Evolutionary conservation across 1,284 basidiomycete genomes (phyloP), one percentile per base, ranked within the genome.

Genomic region (Hypsizygus ulmarius): DNA sequence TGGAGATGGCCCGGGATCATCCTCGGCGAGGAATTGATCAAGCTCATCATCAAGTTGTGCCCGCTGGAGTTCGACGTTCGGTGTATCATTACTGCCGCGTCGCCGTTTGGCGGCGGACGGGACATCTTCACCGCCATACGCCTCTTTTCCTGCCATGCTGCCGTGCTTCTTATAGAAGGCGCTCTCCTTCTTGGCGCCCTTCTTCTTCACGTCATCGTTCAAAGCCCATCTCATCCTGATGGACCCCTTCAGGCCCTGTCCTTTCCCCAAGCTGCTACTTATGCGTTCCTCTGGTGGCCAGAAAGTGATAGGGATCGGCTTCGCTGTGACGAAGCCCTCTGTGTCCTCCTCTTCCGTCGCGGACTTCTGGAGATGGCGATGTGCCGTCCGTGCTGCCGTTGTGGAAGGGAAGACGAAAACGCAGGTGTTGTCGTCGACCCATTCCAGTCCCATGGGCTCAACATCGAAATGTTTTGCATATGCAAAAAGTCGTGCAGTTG

Each of bases 241-340:
- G 3, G 63, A 56, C 12, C 84, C 85, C 59, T 79, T 82, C 40
- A 87, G 57, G 1, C 82, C 83, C 47, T 81, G 74, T 11, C 79
- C 75, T 48, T 78, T 76, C 11, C 84, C 84, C 21, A 90, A 66
- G 45, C 79, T 84, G 53, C 72, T 76, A 58, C 76, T 84, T 47
- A 90, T 84, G 25, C 86, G 78, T 43, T 86, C 79, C 59, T 89
- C 83, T n/a, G 85, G 78, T 0, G 87, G 85, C 84, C 87, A 90
- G 11, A 88, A 61, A 0, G 79, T 71, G 16, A 86, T 62, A 12
- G 87, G 87, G 27, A 90, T 78, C 3, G 84, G 70, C 53, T 82
- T 81, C 0, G 84, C 83, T 0, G 77, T 74, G 28, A 84, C 62
- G 54, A 74, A 79, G 3, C 78, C 82, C 16, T 79, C 77, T 6